Evolutionary conservation across 192 early-diverging fungal genomes (phyloP), one percentile per base, ranked within the genome.

Genomic region (Podila epigama): DNA sequence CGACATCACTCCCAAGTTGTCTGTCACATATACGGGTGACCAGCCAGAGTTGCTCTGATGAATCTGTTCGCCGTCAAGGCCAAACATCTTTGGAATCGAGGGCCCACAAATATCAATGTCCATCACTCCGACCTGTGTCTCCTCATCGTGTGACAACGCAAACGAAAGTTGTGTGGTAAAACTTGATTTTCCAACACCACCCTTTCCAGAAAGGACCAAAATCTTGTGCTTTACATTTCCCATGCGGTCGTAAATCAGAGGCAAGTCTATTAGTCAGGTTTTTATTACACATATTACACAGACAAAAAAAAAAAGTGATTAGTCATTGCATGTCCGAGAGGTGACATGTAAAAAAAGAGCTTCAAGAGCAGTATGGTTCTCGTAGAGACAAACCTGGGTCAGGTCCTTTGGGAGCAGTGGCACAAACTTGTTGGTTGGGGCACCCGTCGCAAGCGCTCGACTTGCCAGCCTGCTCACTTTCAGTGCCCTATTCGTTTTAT

Each of bases 91-190:
- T 8, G 96, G 97, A n/a, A 97, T 83, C 13, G 93, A 95, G 0
- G 97, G 97, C 1, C 97, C 97, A 68, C 96, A 97, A 5, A 99
- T 88, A 80, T 99, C 97, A 60, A 99, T 90, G 80, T 99, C 97
- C 62, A 96, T 90, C 34, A 98, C 91, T 2, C 97, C 97, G 3
- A 95, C 88, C 61, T 83, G 70, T 25, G 70, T 79, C 27, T 63
- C 59, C 48, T 86, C 84, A 53, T 84, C 82, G 28, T 88, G 70
- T 1, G 89, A 84, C 8, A 99, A 83, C 3, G 96, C 89, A 65
- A 96, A 92, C 0, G 93, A 92, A 9, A 99, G 90, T 65, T 97
- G 92, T 9, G 95, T 88, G 7, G 96, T 94, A 51, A 96, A 93
- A 32, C 95, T 97, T 9, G 89, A 91, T 82, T 99, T 99, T 55